Percentiles rank a stretch among this genome's conserved stretches.
phyloP scores from a whole-genome alignment of 1,284 basidiomycete genomes.

The Ceratobasidium sp. region DNA sequence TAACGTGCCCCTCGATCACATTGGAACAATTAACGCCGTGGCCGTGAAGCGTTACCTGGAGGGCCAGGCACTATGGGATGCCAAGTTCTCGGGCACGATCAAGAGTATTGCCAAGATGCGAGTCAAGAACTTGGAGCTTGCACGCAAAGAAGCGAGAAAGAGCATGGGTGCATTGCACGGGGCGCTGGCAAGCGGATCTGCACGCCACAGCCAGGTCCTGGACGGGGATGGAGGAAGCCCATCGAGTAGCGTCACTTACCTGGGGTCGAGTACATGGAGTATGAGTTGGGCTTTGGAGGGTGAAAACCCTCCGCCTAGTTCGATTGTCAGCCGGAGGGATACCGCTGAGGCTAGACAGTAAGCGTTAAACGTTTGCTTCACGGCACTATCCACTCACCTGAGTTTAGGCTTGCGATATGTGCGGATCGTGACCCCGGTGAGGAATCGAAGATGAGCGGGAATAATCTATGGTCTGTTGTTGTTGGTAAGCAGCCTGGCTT shows the following conservation, averaged over 20 bases:
- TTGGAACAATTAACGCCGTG: conserved; percentile 74
- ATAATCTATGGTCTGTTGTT: conserved; percentile 71
- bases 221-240: conserved; percentile 41
- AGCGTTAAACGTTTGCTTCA: conserved; percentile 48
- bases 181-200: conserved; percentile 6
- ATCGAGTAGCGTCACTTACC: conserved; percentile 60
- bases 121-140: conserved; percentile 62
- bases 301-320: conserved; percentile 80
- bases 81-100: conserved; percentile 64
- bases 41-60: conserved; percentile 68
- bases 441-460: conserved; percentile 59
- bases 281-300: conserved; percentile 79
- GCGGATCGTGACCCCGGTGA: conserved; percentile 72
- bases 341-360: conserved; percentile 74
- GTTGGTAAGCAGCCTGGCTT: conserved; percentile 45
- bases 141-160: conserved; percentile 59
- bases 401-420: conserved; percentile 45
- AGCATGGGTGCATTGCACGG: conserved; percentile 26
- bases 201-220: too few relatives aligned
- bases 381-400: neutral
- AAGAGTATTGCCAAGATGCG: conserved; percentile 68
- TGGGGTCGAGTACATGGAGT: conserved; percentile 54
- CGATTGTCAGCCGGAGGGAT: conserved; percentile 78
- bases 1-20: conserved; percentile 63
- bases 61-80: conserved; percentile 62